Conservation (phyloP, 2,329 filamentous ascomycete species). For the Fusarium dlaminii region DNA sequence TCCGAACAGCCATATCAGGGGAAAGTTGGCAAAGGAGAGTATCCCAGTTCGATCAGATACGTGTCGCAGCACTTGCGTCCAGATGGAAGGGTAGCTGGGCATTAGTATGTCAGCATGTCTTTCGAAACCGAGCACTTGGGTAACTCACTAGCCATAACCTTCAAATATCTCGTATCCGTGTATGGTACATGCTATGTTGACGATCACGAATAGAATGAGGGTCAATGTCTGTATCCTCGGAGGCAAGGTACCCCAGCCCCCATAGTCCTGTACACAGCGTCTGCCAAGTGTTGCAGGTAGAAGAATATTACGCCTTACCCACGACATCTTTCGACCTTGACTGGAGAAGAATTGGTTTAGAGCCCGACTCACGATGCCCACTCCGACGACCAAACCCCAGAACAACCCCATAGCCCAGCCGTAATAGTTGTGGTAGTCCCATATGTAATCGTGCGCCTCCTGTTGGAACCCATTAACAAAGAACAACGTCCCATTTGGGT, state of each 20-base stretch:
- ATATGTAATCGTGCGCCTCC: conserved; percentile 8
- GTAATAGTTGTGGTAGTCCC: conserved; percentile 2
- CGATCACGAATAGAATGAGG: not conserved
- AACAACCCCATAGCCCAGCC: conserved; percentile 7
- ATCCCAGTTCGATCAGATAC: conserved; percentile 71
- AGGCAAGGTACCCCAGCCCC: conserved; percentile 3
- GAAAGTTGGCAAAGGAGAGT: conserved; percentile 70
- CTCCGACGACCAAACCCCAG: not conserved
- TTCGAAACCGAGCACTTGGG: accelerated
- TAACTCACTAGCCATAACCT: conserved; percentile 16
- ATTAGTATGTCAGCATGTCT: not conserved
- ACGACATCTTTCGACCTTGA: not conserved
- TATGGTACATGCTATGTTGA: not conserved
- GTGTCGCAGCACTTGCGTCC: conserved; percentile 60
- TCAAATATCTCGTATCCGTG: conserved; percentile 13
- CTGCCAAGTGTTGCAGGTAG: not conserved
- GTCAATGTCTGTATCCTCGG: not conserved
- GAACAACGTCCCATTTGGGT: accelerated
- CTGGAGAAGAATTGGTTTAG: accelerated
- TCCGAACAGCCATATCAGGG: conserved; percentile 72
- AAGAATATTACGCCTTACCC: not conserved
- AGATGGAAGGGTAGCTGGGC: conserved; percentile 47
- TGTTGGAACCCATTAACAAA: not conserved
- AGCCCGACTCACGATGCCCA: not conserved
- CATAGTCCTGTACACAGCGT: conserved; percentile 9